A percentile compares a stretch with the other conserved stretches of the same genome.
These are phyloP conservation scores for Penicillium antarcticum DNA, from an alignment of 495 filamentous ascomycete species.

Conservation along the genomic window DNA sequence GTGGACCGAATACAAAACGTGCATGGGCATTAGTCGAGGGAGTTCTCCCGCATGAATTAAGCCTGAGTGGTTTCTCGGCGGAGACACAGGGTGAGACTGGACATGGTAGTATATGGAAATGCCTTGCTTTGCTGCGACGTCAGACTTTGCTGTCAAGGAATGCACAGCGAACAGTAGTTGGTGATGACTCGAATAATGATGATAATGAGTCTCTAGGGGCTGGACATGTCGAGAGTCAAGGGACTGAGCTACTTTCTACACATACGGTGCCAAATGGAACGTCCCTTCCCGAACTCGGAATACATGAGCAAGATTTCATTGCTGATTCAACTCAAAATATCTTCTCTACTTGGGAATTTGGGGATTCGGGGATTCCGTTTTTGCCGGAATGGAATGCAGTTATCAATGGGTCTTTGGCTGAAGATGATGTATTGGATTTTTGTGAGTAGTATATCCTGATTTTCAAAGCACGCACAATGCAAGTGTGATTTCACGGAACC, in stretches of 20 bases:
- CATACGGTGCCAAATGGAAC: not conserved
- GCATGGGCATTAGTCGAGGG: constrained; percentile 49
- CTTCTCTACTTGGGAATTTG: constrained; percentile 9
- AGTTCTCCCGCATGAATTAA: constrained; percentile 17
- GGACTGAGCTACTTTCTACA: not conserved
- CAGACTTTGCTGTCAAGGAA: constrained; percentile 8
- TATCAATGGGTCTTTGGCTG: constrained; percentile 3
- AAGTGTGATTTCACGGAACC: no score
- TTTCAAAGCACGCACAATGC: no score
- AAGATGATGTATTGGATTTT: no score
- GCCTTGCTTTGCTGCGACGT: constrained; percentile 10
- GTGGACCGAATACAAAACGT: constrained; percentile 40
- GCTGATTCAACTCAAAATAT: not conserved
- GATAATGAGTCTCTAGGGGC: not conserved
- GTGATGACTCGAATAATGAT: not conserved
- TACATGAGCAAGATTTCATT: not conserved
- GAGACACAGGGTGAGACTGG: constrained; percentile 6
- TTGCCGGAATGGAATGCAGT: constrained; percentile 18
- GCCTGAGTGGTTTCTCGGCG: not conserved
- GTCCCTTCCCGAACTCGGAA: not conserved
- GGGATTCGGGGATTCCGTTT: constrained; percentile 8
- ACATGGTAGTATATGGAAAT: constrained; percentile 15
- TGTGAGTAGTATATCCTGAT: no score
- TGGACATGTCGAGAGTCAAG: not conserved
- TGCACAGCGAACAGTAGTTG: not conserved